Conservation (phyloP, 306 rosid genomes). For the Lablab purpureus region DNA sequence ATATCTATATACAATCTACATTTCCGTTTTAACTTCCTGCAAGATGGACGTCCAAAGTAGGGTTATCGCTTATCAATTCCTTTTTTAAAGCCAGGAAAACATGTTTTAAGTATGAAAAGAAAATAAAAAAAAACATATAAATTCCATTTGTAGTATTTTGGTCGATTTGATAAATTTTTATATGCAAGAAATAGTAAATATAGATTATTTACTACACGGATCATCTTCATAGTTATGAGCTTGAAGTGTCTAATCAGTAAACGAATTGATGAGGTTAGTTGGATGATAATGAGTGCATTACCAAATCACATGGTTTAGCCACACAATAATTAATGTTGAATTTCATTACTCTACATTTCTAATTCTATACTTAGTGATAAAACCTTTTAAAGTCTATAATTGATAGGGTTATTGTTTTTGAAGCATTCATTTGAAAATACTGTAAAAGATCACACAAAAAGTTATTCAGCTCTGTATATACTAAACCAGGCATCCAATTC, state of each 20-base stretch:
- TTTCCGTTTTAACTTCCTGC: neutral
- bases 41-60: no score
- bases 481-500: neutral
- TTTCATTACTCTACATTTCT: neutral
- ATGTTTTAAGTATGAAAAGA: no score
- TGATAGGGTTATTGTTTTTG: neutral
- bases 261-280: neutral
- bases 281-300: neutral
- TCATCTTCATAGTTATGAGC: no score
- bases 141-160: no score
- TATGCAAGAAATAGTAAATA: no score
- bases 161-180: no score
- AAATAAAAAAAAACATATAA: no score
- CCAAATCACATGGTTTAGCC: conserved; percentile 1
- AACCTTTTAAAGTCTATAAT: neutral
- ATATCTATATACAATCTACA: neutral
- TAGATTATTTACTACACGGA: no score
- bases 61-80: no score
- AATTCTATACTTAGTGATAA: neutral
- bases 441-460: neutral
- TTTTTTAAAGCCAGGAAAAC: no score
- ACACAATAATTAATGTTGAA: conserved; percentile 10
- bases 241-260: no score
- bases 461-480: neutral
- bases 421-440: neutral